Percentiles rank a stretch among this genome's conserved stretches.
Conservation (phyloP, 2,329 filamentous ascomycete genomes). For the Capronia epimyces region DNA sequence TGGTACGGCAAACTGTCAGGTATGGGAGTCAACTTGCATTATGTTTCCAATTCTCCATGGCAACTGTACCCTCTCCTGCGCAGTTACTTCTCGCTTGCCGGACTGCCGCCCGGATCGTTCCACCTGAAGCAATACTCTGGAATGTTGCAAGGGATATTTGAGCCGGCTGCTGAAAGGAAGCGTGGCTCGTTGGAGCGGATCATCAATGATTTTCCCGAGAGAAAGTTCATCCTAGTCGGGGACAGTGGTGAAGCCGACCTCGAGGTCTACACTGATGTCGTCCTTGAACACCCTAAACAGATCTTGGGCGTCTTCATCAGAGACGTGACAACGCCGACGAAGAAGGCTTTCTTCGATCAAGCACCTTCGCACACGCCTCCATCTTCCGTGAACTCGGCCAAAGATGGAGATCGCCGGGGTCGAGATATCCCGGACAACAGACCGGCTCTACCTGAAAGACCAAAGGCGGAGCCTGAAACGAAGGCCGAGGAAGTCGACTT, state of each 20-base stretch:
- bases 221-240: constrained; percentile 85
- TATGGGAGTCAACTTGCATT: constrained; percentile 84
- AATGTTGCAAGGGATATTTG: constrained; percentile 96
- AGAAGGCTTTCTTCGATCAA: constrained; percentile 71
- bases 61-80: constrained; percentile 87
- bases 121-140: constrained; percentile 95
- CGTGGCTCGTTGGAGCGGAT: constrained; percentile 81
- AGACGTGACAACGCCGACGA: constrained; percentile 79
- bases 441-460: constrained; percentile 39
- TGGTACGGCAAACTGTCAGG: constrained; percentile 78
- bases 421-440: constrained; percentile 31
- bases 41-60: constrained; percentile 99
- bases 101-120: constrained; percentile 79
- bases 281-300: constrained; percentile 71
- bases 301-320: constrained; percentile 88
- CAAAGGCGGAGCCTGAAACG: constrained; percentile 28
- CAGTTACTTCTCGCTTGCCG: constrained; percentile 74
- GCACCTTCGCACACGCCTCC: constrained; percentile 39
- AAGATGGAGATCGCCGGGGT: constrained; percentile 16
- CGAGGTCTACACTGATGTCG: constrained; percentile 95
- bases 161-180: constrained; percentile 92
- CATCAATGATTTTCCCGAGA: constrained; percentile 78
- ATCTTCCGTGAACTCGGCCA: constrained; percentile 28
- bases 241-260: constrained; percentile 96
- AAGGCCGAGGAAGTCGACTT: constrained; percentile 31